Evolutionary conservation across 1,284 basidiomycete genomes (phyloP).

Genomic region (Cryptococcus sp.): DNA sequence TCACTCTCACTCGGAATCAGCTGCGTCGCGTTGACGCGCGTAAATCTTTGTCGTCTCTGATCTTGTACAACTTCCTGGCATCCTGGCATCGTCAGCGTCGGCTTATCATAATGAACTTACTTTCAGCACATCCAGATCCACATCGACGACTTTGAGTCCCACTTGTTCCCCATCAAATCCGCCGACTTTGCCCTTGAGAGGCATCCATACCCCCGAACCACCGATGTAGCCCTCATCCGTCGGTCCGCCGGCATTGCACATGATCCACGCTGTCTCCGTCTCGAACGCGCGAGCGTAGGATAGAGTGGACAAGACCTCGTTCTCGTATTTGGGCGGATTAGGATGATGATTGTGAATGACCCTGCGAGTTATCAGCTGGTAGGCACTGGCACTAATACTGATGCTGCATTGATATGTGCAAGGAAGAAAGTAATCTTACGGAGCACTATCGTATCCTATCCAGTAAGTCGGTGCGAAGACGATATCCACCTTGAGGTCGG

Average conservation of each 20-base stretch:
- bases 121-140: constrained; percentile 31
- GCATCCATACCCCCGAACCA: constrained; percentile 36
- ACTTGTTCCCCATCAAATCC: constrained; percentile 16
- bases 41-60: constrained; percentile 17
- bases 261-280: constrained; percentile 38
- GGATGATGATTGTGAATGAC: constrained; percentile 10
- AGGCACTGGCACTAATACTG: too few species aligned
- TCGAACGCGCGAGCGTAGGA: constrained; percentile 37
- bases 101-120: constrained; percentile 11
- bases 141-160: constrained; percentile 22
- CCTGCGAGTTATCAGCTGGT: constrained; percentile 2
- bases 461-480: constrained; percentile 47
- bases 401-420: too few species aligned
- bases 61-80: constrained; percentile 37
- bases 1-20: background rate
- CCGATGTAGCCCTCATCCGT: constrained; percentile 36
- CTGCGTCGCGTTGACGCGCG: background rate
- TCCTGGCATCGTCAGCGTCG: constrained; percentile 10
- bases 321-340: constrained; percentile 32
- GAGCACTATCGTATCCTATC: constrained; percentile 40
- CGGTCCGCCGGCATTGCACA: constrained; percentile 41
- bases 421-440: constrained; percentile 24
- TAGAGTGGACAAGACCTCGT: constrained; percentile 25
- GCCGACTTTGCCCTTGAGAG: constrained; percentile 30
- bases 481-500: constrained; percentile 36